Evolutionary conservation across 75 land plant species (phyloP).

Genomic region (Picea sitchensis): DNA sequence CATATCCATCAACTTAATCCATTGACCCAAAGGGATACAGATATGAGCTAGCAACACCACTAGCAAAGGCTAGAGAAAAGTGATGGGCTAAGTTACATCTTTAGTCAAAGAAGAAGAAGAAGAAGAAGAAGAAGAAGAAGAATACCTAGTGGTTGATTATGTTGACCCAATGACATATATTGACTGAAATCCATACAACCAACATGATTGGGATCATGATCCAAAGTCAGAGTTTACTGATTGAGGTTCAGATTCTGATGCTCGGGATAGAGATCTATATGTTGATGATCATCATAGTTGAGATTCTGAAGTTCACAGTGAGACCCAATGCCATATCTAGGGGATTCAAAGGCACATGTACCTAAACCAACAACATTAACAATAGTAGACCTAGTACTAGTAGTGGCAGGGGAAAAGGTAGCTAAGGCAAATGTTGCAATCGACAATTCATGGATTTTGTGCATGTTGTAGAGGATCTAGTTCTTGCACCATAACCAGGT

Average conservation of each 20-base stretch:
- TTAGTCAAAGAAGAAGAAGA: no score
- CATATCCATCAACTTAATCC: background rate
- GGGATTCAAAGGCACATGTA: background rate
- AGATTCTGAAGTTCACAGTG: background rate
- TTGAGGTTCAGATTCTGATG: background rate
- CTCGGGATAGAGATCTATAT: background rate
- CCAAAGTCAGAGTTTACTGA: background rate
- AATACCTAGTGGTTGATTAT: background rate
- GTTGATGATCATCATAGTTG: background rate
- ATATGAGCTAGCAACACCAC: constrained; percentile 4
- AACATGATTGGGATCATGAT: constrained; percentile 1
- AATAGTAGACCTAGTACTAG: background rate
- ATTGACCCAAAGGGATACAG: background rate
- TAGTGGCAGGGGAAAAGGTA: background rate
- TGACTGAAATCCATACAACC: background rate
- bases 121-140: no score
- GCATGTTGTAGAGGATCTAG: background rate
- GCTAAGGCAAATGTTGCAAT: background rate
- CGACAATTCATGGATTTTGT: background rate
- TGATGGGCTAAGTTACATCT: background rate
- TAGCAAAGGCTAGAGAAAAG: background rate
- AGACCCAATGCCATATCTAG: background rate
- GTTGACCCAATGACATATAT: background rate
- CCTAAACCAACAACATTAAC: background rate
- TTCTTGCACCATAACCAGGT: background rate